Conservation (phyloP, 1,139 yeast genomes). For the Saccharomyces hybrid region DNA sequence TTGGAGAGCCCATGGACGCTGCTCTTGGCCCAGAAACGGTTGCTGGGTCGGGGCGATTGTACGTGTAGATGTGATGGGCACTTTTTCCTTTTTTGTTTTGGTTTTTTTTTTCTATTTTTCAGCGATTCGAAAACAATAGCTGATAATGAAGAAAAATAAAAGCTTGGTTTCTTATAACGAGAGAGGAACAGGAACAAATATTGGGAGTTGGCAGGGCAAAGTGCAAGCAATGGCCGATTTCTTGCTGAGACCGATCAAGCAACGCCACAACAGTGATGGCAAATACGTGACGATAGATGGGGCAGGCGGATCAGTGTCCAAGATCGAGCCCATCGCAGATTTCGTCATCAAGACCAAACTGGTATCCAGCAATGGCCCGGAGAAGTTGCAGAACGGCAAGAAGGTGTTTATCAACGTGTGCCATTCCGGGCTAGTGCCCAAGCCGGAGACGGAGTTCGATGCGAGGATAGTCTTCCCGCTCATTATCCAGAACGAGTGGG, state of each 20-base stretch:
- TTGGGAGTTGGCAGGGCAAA: neutral
- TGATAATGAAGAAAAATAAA: neutral
- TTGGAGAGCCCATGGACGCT: neutral
- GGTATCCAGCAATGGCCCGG: neutral
- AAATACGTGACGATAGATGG: neutral
- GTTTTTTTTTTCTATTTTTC: neutral
- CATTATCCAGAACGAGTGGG: conserved; percentile 72
- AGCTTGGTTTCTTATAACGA: too few relatives aligned
- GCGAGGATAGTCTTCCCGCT: conserved; percentile 54
- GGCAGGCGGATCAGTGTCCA: neutral
- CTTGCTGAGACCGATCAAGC: conserved; percentile 2
- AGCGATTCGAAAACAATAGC: neutral
- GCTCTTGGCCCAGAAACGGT: neutral
- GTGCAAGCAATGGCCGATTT: neutral
- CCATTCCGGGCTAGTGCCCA: conserved; percentile 55
- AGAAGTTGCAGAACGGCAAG: conserved; percentile 30
- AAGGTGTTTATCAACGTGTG: conserved; percentile 79
- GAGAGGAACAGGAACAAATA: too few relatives aligned
- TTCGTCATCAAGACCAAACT: neutral
- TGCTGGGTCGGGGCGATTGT: neutral
- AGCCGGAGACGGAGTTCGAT: conserved; percentile 43
- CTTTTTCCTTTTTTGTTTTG: neutral
- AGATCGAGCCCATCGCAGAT: neutral
- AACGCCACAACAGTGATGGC: neutral
- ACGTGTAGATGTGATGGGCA: neutral